These are phyloP conservation scores for Areca catechu DNA, from an alignment of 176 grass and related monocot genomes.

Conservation along the genomic window DNA sequence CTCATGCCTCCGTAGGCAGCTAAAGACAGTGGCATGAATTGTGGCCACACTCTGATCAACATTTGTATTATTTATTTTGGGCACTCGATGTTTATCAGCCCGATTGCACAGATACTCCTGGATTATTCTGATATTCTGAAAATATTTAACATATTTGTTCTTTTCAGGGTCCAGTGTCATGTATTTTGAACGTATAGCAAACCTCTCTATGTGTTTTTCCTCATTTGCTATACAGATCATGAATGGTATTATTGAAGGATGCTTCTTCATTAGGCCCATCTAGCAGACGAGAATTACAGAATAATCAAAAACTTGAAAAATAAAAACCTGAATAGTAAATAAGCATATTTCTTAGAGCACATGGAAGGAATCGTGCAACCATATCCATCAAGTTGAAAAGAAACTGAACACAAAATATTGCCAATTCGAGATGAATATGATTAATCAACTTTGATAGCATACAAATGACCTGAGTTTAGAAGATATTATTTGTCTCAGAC, in stretches of 20 bases:
- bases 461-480: too few relatives aligned
- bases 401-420: too few relatives aligned
- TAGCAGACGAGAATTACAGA: neutral
- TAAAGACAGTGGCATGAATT: constrained; percentile 18
- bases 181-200: constrained; percentile 19
- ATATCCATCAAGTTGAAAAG: too few relatives aligned
- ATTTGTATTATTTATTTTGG: constrained; percentile 20
- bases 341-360: too few relatives aligned
- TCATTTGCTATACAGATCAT: constrained; percentile 21
- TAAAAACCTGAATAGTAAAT: too few relatives aligned
- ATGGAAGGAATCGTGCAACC: too few relatives aligned
- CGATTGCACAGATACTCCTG: constrained; percentile 16
- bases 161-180: constrained; percentile 21
- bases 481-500: too few relatives aligned
- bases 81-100: constrained; percentile 17
- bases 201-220: constrained; percentile 13
- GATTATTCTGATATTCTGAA: constrained; percentile 18
- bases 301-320: neutral
- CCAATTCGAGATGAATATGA: too few relatives aligned
- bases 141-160: constrained; percentile 16
- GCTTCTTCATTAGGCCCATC: constrained; percentile 24
- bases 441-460: too few relatives aligned
- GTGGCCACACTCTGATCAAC: constrained; percentile 17
- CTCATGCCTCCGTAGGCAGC: constrained; percentile 13
- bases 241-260: constrained; percentile 19